Percentiles rank a stretch among this genome's conserved stretches.
Evolutionary conservation across 352 stramenopile species (phyloP).

Genomic region (Pythium grandisporangium): DNA sequence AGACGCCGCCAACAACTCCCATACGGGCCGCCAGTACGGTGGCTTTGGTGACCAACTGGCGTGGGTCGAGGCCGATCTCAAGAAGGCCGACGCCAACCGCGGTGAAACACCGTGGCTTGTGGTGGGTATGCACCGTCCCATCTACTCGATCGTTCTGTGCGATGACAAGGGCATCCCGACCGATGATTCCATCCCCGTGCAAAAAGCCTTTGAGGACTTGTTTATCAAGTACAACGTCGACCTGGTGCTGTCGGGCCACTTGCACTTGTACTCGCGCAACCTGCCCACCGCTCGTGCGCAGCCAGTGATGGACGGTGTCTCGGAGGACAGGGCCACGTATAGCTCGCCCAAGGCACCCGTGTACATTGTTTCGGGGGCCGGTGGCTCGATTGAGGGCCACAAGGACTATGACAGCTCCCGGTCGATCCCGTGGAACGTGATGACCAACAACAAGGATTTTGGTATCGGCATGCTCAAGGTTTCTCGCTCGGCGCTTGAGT

Average conservation of each 20-base stretch:
- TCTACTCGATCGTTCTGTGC: slow-evolving; percentile 27
- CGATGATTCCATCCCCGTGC: slow-evolving; percentile 12
- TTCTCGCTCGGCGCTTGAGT: slow-evolving; percentile 5
- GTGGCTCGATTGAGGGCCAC: slow-evolving; percentile 15
- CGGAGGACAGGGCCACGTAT: slow-evolving; percentile 9
- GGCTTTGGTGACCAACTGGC: slow-evolving; percentile 38
- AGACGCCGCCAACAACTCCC: slow-evolving; percentile 18
- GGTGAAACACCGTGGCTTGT: slow-evolving; percentile 58
- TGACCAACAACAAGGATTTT: slow-evolving; percentile 24
- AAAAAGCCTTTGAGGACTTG: slow-evolving; percentile 11
- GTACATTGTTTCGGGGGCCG: slow-evolving; percentile 10
- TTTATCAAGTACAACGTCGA: slow-evolving; percentile 17
- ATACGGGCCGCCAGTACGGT: slow-evolving; percentile 22
- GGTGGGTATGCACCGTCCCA: slow-evolving; percentile 58
- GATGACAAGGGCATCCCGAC: slow-evolving; percentile 9
- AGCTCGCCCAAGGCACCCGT: slow-evolving; percentile 12
- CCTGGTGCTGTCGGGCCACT: slow-evolving; percentile 7
- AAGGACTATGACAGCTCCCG: slow-evolving; percentile 12
- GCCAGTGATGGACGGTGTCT: slow-evolving; percentile 12
- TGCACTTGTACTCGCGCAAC: slow-evolving; percentile 10
- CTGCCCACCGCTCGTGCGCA: slow-evolving; percentile 5
- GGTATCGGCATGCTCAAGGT: slow-evolving; percentile 21
- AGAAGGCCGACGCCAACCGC: slow-evolving; percentile 36
- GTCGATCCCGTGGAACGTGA: slow-evolving; percentile 20
- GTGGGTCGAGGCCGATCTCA: slow-evolving; percentile 48